Conservation (phyloP, 257 asterid species). For the Cynanchum wilfordii region DNA sequence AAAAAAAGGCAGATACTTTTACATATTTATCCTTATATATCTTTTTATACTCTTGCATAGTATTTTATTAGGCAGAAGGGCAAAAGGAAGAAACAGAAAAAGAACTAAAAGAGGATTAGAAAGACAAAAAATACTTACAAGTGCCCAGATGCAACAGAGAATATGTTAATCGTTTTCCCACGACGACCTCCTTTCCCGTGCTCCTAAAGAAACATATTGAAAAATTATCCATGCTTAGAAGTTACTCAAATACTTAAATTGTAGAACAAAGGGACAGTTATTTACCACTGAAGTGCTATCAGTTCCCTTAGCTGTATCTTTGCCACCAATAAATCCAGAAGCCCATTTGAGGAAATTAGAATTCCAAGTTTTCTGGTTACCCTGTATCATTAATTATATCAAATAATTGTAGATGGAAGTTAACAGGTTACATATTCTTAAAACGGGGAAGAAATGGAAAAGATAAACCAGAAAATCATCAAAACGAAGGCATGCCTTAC, state of each 20-base stretch:
- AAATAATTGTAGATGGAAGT: constrained; percentile 5
- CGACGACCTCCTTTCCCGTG: constrained; percentile 54
- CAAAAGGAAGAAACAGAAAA: neutral
- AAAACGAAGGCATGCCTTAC: constrained; percentile 14
- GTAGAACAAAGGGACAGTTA: constrained; percentile 9
- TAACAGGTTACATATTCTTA: neutral
- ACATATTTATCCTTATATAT: neutral
- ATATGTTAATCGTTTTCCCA: constrained; percentile 80
- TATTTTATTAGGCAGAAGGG: neutral
- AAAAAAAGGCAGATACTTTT: constrained; percentile 10
- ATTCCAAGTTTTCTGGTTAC: constrained; percentile 69
- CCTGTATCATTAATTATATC: constrained; percentile 38
- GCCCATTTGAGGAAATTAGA: constrained; percentile 95
- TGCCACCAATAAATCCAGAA: constrained; percentile 81
- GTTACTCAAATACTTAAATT: neutral
- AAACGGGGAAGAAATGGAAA: neutral
- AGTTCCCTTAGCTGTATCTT: constrained; percentile 59
- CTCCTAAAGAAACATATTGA: constrained; percentile 42
- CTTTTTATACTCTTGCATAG: neutral
- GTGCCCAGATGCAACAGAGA: constrained; percentile 98
- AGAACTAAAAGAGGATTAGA: constrained; percentile 11
- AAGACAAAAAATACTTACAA: constrained; percentile 56
- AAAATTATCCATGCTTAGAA: constrained; percentile 19
- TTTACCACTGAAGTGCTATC: constrained; percentile 55
- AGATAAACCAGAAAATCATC: neutral